Conservation (phyloP, 2,329 filamentous ascomycete genomes). For the Penicillium sp. region DNA sequence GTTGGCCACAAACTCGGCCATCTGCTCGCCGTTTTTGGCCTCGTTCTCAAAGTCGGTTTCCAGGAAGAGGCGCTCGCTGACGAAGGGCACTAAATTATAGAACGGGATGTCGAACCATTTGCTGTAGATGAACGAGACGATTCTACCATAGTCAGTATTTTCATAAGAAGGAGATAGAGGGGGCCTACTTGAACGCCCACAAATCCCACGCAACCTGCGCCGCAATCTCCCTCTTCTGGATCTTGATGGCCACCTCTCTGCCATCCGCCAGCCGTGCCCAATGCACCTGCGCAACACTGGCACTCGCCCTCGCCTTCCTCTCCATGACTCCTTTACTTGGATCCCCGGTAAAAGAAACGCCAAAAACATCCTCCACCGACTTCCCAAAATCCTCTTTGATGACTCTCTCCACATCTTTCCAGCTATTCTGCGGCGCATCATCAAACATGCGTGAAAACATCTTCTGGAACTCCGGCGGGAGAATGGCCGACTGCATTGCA, state of each 20-base stretch:
- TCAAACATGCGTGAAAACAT: constrained; percentile 99
- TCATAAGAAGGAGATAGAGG: too few species aligned
- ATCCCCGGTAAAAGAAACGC: constrained; percentile 72
- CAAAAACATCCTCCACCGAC: constrained; percentile 85
- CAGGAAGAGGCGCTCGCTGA: constrained; percentile 82
- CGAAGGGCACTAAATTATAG: constrained; percentile 85
- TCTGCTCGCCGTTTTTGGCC: constrained; percentile 78
- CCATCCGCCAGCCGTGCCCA: constrained; percentile 86
- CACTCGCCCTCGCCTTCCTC: constrained; percentile 67
- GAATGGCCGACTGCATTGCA: constrained; percentile 92
- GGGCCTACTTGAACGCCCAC: constrained; percentile 76
- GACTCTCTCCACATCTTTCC: constrained; percentile 79
- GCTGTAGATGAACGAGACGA: constrained; percentile 77
- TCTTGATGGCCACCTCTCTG: constrained; percentile 88
- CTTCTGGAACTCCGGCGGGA: constrained; percentile 90
- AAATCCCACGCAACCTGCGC: constrained; percentile 91
- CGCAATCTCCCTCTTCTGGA: constrained; percentile 92
- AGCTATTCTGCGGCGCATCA: constrained; percentile 88
- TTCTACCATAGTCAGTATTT: constrained; percentile 38
- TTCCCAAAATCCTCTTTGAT: constrained; percentile 84
- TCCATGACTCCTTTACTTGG: constrained; percentile 64
- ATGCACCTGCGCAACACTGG: constrained; percentile 94
- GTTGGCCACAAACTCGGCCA: constrained; percentile 69
- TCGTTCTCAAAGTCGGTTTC: constrained; percentile 96
- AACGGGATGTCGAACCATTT: constrained; percentile 90